A percentile compares a stretch with the other conserved stretches of the same genome.
phyloP scores from a whole-genome alignment of 1,139 yeast genomes.

The Lodderomyces theae region DNA sequence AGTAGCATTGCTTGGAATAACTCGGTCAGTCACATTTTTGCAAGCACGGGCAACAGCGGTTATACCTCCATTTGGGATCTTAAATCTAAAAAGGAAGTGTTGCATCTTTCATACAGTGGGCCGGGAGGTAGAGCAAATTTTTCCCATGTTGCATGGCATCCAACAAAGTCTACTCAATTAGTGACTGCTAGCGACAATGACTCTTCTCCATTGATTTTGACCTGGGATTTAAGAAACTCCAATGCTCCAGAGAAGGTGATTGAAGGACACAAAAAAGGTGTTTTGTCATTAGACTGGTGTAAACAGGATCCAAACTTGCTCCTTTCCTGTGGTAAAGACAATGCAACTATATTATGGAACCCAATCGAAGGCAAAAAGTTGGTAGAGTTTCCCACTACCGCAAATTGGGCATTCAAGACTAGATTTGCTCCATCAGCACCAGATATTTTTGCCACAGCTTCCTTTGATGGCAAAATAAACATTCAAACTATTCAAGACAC shows the following conservation, averaged over 20 bases:
- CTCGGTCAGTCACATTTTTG: slow-evolving; percentile 80
- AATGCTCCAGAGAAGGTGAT: slow-evolving; percentile 79
- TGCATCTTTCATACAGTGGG: slow-evolving; percentile 70
- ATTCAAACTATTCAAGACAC: slow-evolving; percentile 89
- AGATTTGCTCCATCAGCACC: slow-evolving; percentile 87
- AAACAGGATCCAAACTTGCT: slow-evolving; percentile 72
- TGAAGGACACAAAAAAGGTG: slow-evolving; percentile 84
- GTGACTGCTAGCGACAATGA: slow-evolving; percentile 87
- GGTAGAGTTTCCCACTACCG: slow-evolving; percentile 87
- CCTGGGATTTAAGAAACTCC: slow-evolving; percentile 95
- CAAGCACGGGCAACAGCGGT: slow-evolving; percentile 81
- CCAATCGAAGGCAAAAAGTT: slow-evolving; percentile 68
- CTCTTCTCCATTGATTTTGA: slow-evolving; percentile 70
- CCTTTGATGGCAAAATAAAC: slow-evolving; percentile 83
- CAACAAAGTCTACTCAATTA: slow-evolving; percentile 76
- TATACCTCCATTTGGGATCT: slow-evolving; percentile 94
- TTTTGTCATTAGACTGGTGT: slow-evolving; percentile 93
- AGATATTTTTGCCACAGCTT: slow-evolving; percentile 88
- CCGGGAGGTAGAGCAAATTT: slow-evolving; percentile 56
- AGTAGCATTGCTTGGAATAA: slow-evolving; percentile 89
- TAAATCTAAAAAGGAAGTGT: slow-evolving; percentile 80
- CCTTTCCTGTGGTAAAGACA: slow-evolving; percentile 89
- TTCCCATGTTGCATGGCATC: slow-evolving; percentile 84
- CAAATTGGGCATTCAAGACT: slow-evolving; percentile 91
- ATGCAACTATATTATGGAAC: slow-evolving; percentile 86